Percentiles rank a stretch among this genome's conserved stretches.
Evolutionary conservation across 306 rosid genomes (phyloP).

Genomic region (Dryas alaskensis): DNA sequence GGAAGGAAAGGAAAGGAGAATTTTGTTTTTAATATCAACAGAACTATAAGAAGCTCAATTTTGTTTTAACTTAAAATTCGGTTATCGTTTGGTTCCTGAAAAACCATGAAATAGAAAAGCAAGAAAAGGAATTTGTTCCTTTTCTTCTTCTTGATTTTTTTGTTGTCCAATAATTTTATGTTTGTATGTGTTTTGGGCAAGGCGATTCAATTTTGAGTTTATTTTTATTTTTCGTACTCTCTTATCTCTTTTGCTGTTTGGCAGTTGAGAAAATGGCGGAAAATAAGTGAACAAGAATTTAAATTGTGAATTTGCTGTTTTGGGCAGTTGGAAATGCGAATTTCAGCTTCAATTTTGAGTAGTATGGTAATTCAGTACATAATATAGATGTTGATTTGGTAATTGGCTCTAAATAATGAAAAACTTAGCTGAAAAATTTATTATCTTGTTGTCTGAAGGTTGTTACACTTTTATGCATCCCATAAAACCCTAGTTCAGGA

Average conservation of each 20-base stretch:
- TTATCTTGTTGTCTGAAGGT: background rate
- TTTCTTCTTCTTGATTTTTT: too few species aligned
- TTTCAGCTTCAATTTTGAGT: background rate
- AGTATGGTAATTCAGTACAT: background rate
- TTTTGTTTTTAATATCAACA: too few species aligned
- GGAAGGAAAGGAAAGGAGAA: constrained; percentile 17
- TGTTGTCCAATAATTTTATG: too few species aligned
- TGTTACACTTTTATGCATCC: background rate
- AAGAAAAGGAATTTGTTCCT: too few species aligned
- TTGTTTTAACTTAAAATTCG: background rate
- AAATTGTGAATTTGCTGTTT: background rate
- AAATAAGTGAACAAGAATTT: background rate
- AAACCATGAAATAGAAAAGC: too few species aligned
- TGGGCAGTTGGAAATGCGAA: background rate
- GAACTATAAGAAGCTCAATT: background rate
- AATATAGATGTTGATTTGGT: background rate
- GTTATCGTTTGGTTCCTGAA: too few species aligned
- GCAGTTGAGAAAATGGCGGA: background rate
- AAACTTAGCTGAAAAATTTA: background rate
- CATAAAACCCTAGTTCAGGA: background rate
- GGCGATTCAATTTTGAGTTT: background rate
- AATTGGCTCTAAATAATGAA: background rate
- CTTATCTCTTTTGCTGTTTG: background rate
- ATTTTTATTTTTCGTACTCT: background rate
- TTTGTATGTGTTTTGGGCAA: background rate